These are phyloP conservation scores for Colletotrichum sp. DNA, from an alignment of 2,329 filamentous ascomycete genomes.

Conservation along the genomic window DNA sequence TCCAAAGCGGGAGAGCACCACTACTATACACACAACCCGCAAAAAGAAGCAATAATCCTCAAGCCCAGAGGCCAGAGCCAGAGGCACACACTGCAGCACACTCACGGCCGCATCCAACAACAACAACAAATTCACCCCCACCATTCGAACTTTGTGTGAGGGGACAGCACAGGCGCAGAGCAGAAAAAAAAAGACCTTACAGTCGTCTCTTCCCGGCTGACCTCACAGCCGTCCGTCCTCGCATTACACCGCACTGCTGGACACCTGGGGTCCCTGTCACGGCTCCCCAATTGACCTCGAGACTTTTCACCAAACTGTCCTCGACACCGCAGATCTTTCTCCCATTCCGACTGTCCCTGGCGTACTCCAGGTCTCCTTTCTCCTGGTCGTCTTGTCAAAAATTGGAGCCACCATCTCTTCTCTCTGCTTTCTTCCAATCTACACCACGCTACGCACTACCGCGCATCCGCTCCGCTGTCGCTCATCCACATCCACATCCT, in stretches of 20 bases:
- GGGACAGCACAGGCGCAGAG: neutral
- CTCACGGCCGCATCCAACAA: neutral
- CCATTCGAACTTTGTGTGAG: neutral
- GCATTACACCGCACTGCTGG: slow-evolving; percentile 7
- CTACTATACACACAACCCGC: too few species aligned
- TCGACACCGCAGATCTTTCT: slow-evolving; percentile 15
- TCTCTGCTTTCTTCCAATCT: neutral
- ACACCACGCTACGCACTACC: slow-evolving; percentile 16
- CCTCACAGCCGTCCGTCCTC: neutral
- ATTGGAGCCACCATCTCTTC: slow-evolving; percentile 16
- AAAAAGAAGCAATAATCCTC: neutral
- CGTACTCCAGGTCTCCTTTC: slow-evolving; percentile 18
- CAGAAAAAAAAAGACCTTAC: neutral
- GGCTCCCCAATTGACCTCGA: slow-evolving; percentile 16
- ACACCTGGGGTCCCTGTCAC: slow-evolving; percentile 15
- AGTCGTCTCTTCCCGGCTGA: neutral
- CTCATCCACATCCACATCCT: neutral
- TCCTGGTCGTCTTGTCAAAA: slow-evolving; percentile 18
- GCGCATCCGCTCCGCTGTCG: slow-evolving; percentile 12
- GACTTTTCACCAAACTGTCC: slow-evolving; percentile 15
- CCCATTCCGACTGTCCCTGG: slow-evolving; percentile 14
- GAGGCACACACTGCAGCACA: too few species aligned
- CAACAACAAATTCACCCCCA: neutral
- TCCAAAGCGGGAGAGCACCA: too few species aligned
- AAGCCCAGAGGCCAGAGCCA: neutral